Evolutionary conservation across 2,329 filamentous ascomycete species (phyloP).

Genomic region (Aspergillus versicolor): DNA sequence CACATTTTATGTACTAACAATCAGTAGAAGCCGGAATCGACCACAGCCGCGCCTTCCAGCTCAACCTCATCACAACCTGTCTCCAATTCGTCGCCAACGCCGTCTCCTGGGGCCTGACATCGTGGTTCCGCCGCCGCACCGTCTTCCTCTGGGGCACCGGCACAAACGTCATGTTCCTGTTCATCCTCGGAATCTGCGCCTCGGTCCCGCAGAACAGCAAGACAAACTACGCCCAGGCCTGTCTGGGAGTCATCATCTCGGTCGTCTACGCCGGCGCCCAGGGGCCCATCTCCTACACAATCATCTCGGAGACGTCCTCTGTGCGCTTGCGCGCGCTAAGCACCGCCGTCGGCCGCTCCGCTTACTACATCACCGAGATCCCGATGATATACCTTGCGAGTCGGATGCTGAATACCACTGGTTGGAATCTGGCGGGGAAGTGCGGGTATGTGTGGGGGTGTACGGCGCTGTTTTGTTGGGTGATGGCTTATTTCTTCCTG

Average conservation of each 20-base stretch:
- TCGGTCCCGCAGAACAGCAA: conserved; percentile 31
- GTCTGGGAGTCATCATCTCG: conserved; percentile 41
- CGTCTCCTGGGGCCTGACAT: conserved; percentile 35
- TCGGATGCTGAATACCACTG: conserved; percentile 41
- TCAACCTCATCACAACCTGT: conserved; percentile 30
- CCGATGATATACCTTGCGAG: conserved; percentile 44
- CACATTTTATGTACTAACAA: conserved; percentile 2
- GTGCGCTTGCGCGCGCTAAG: conserved; percentile 40
- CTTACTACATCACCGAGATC: conserved; percentile 45
- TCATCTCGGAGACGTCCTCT: conserved; percentile 41
- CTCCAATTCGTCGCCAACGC: conserved; percentile 38
- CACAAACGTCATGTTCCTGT: conserved; percentile 35
- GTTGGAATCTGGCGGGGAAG: conserved; percentile 46
- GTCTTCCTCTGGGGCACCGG: conserved; percentile 41
- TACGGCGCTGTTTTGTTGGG: conserved; percentile 43
- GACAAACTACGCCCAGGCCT: conserved; percentile 41
- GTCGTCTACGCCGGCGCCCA: conserved; percentile 39
- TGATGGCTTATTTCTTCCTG: conserved; percentile 45
- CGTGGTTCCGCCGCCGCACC: conserved; percentile 42
- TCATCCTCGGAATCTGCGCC: conserved; percentile 38
- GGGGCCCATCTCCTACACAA: conserved; percentile 40
- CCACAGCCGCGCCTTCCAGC: conserved; percentile 25
- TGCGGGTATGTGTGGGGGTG: conserved; percentile 51
- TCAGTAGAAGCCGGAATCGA: conserved; percentile 30
- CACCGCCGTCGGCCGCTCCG: conserved; percentile 40